A percentile compares a stretch with the other conserved stretches of the same genome.
Evolutionary conservation across 2,329 filamentous ascomycete genomes (phyloP).

Genomic region (Pseudocercospora ulei): DNA sequence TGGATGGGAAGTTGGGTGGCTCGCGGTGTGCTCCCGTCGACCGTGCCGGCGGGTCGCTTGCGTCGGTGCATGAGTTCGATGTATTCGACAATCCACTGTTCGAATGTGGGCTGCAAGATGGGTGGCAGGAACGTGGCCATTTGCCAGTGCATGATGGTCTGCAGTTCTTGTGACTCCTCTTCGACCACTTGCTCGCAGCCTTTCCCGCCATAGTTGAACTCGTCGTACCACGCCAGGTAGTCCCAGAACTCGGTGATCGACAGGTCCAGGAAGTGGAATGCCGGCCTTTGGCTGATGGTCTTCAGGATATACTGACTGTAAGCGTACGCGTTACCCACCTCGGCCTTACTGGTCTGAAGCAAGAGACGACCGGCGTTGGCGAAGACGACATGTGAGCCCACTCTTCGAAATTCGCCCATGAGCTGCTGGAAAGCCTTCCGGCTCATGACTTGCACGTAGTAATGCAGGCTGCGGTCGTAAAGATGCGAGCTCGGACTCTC

Average conservation of each 20-base stretch:
- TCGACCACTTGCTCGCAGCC: conserved; percentile 73
- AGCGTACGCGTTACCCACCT: conserved; percentile 91
- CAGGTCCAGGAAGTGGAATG: conserved; percentile 94
- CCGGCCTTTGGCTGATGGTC: conserved; percentile 86
- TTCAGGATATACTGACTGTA: conserved; percentile 98
- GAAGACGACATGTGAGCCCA: conserved; percentile 92
- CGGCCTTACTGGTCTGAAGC: conserved; percentile 89
- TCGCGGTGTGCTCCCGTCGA: conserved; percentile 43
- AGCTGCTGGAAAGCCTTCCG: conserved; percentile 94
- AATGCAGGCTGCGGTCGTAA: conserved; percentile 86
- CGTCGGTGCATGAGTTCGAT: conserved; percentile 84
- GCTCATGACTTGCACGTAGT: conserved; percentile 98
- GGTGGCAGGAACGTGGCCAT: conserved; percentile 77
- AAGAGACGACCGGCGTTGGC: conserved; percentile 81
- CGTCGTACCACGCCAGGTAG: conserved; percentile 96
- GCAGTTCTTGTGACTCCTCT: conserved; percentile 65
- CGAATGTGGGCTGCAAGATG: conserved; percentile 72
- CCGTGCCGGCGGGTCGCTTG: conserved; percentile 53
- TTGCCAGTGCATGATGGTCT: conserved; percentile 98
- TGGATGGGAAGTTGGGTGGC: conserved; percentile 53
- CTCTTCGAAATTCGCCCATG: conserved; percentile 90
- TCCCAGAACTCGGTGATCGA: conserved; percentile 99
- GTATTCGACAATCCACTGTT: conserved; percentile 89
- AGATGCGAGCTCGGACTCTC: conserved; percentile 87
- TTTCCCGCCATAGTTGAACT: conserved; percentile 96